phyloP scores from a whole-genome alignment of 805 yeast species.

The Cyberlindnera veronae region DNA sequence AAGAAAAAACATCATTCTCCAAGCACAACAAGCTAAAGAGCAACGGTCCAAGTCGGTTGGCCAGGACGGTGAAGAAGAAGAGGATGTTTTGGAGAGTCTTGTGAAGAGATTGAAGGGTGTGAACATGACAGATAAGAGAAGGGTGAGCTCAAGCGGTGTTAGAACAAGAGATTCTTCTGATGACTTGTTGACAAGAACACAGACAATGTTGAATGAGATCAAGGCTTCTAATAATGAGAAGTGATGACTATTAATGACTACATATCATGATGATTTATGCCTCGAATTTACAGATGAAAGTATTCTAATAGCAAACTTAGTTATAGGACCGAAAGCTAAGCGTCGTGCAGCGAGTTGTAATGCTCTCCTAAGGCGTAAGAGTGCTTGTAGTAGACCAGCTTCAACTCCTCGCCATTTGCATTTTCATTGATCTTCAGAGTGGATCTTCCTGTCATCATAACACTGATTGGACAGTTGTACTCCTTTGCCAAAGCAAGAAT shows the following conservation, averaged over 20 bases:
- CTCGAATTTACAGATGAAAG: too few relatives aligned
- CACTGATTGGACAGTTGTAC: constrained; percentile 70
- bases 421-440: constrained; percentile 60
- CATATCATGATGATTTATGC: too few relatives aligned
- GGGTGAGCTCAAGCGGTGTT: constrained; percentile 18
- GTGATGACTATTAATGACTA: not conserved
- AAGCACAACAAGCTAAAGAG: constrained; percentile 24
- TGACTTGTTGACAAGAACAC: constrained; percentile 24
- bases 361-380: constrained; percentile 92
- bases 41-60: constrained; percentile 20
- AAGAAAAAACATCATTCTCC: constrained; percentile 53
- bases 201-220: constrained; percentile 26
- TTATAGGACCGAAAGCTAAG: too few relatives aligned
- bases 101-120: constrained; percentile 82
- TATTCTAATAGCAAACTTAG: too few relatives aligned
- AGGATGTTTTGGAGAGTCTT: constrained; percentile 71
- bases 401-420: constrained; percentile 46
- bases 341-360: constrained; percentile 73
- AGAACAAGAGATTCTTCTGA: constrained; percentile 13
- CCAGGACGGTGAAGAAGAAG: constrained; percentile 12
- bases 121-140: constrained; percentile 44
- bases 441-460: constrained; percentile 75
- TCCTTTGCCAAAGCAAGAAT: constrained; percentile 73
- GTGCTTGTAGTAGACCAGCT: constrained; percentile 79
- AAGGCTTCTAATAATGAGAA: constrained; percentile 10